Percentiles rank a stretch among this genome's conserved stretches.
Conservation (phyloP, 2,329 filamentous ascomycete species). For the Verticillium dahliae region DNA sequence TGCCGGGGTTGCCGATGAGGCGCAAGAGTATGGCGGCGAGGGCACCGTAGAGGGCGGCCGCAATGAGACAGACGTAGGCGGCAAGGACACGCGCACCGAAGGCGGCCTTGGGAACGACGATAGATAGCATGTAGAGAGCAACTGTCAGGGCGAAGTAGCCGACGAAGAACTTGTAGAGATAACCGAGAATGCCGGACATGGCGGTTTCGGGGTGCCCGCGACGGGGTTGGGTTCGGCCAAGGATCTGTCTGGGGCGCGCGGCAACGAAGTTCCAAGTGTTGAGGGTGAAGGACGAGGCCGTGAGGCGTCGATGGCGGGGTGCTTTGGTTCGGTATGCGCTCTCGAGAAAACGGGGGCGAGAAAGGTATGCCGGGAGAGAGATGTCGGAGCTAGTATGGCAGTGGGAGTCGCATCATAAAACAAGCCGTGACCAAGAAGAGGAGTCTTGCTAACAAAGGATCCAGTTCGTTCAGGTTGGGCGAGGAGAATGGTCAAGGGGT, state of each 20-base stretch:
- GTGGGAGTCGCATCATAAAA: slow-evolving; percentile 5
- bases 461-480: slow-evolving; percentile 2
- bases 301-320: background rate
- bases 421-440: slow-evolving; percentile 3
- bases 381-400: background rate
- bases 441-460: slow-evolving; percentile 1
- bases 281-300: background rate
- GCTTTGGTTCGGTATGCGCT: background rate
- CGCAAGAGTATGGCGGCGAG: slow-evolving; percentile 66
- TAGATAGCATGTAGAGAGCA: slow-evolving; percentile 56
- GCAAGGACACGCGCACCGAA: slow-evolving; percentile 66
- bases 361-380: background rate
- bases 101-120: slow-evolving; percentile 49
- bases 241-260: background rate
- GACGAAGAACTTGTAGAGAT: slow-evolving; percentile 39
- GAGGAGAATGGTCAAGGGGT: background rate
- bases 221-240: background rate
- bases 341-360: background rate
- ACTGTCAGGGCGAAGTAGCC: slow-evolving; percentile 45
- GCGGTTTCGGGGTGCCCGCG: slow-evolving; percentile 3
- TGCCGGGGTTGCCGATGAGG: slow-evolving; percentile 62
- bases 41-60: slow-evolving; percentile 66
- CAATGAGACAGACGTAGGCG: slow-evolving; percentile 55
- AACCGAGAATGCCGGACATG: slow-evolving; percentile 29
- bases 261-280: background rate